A percentile compares a stretch with the other conserved stretches of the same genome.
phyloP scores from a whole-genome alignment of 2,329 filamentous ascomycete species.

The Taxawa tesnikishii region DNA sequence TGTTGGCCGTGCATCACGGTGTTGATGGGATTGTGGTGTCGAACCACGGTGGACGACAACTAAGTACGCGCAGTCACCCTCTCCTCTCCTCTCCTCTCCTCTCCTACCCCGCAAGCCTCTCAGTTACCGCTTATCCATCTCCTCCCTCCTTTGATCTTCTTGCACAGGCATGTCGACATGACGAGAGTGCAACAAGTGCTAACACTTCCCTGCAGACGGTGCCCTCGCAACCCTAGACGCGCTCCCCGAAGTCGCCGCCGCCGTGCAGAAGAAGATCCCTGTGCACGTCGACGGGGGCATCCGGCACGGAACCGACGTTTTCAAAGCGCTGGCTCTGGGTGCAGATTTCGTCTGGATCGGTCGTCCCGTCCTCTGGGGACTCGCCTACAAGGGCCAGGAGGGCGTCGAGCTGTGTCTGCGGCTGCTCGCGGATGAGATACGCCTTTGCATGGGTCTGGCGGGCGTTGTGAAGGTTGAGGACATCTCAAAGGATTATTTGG shows the following conservation, averaged over 20 bases:
- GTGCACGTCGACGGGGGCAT: constrained; percentile 49
- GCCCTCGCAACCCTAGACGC: constrained; percentile 36
- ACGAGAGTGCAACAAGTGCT: no score
- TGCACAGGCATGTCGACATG: constrained; percentile 8
- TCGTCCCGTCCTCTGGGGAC: constrained; percentile 34
- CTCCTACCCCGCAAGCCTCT: no score
- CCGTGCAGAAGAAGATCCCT: constrained; percentile 31
- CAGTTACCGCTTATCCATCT: no score
- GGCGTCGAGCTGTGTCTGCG: constrained; percentile 31
- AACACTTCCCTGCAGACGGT: constrained; percentile 27
- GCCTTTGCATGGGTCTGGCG: constrained; percentile 27
- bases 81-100: no score
- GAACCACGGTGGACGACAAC: constrained; percentile 35
- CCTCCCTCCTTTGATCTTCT: background rate
- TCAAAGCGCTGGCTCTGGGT: constrained; percentile 41
- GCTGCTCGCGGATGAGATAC: constrained; percentile 27
- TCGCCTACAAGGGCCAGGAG: constrained; percentile 27
- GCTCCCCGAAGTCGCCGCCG: constrained; percentile 19
- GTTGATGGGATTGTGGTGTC: constrained; percentile 36
- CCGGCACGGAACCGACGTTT: constrained; percentile 39
- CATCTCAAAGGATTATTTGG: constrained; percentile 27
- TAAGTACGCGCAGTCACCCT: constrained; percentile 7
- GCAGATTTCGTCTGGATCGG: constrained; percentile 33
- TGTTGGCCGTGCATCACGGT: constrained; percentile 30
- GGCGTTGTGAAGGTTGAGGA: constrained; percentile 23